phyloP scores from a whole-genome alignment of 768 basidiomycete genomes.

The Nidularia sp. region DNA sequence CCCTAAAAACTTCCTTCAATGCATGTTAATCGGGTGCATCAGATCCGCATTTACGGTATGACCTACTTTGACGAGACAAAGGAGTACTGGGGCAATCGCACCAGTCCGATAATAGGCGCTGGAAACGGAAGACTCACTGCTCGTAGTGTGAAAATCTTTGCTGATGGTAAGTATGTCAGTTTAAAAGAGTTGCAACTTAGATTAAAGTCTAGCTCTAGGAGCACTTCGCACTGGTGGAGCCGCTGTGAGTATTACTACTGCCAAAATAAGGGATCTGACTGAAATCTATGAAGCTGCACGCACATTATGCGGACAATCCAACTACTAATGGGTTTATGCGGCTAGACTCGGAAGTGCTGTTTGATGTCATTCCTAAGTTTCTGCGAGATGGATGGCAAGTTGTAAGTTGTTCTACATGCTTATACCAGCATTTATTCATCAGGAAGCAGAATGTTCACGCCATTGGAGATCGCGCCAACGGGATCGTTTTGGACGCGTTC shows the following conservation, averaged over 20 bases:
- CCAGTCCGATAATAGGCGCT: slow-evolving; percentile 50
- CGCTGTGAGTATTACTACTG: slow-evolving; percentile 47
- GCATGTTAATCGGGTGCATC: background rate
- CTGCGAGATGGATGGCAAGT: slow-evolving; percentile 87
- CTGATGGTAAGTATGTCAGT: slow-evolving; percentile 44
- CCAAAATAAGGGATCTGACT: slow-evolving; percentile 4
- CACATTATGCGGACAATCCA: slow-evolving; percentile 81
- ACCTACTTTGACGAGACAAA: slow-evolving; percentile 62
- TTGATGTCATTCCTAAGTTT: slow-evolving; percentile 62
- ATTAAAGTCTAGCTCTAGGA: slow-evolving; percentile 40
- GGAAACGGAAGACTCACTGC: slow-evolving; percentile 63
- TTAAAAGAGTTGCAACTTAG: background rate
- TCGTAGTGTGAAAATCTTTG: slow-evolving; percentile 78
- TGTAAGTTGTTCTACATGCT: too few relatives aligned
- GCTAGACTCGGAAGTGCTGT: slow-evolving; percentile 57
- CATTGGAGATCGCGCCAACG: slow-evolving; percentile 85
- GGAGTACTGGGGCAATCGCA: slow-evolving; percentile 71
- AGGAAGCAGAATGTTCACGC: slow-evolving; percentile 91
- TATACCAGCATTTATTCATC: slow-evolving; percentile 1
- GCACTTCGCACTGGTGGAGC: slow-evolving; percentile 87
- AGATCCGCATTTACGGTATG: slow-evolving; percentile 81
- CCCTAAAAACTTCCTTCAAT: slow-evolving; percentile 33
- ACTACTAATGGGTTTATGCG: slow-evolving; percentile 77
- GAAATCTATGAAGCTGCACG: slow-evolving; percentile 57
- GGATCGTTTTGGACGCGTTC: slow-evolving; percentile 81